phyloP scores from a whole-genome alignment of 2,329 filamentous ascomycete genomes.

The Raffaelea albimanens region DNA sequence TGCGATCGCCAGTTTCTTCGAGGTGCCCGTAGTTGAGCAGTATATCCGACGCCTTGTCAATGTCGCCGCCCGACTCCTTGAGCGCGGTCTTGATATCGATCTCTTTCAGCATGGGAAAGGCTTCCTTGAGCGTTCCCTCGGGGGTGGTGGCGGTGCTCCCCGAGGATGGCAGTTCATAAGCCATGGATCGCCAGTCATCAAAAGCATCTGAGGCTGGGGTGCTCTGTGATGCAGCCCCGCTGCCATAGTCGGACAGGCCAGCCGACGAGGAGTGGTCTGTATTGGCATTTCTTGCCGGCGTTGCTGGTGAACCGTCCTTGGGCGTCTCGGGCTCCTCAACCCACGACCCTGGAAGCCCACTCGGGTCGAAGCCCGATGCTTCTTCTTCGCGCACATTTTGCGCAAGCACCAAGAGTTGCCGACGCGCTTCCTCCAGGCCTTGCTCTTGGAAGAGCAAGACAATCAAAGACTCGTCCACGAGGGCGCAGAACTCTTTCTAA shows the following conservation, averaged over 20 bases:
- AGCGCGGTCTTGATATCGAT: slow-evolving; percentile 59
- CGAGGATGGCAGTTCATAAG: slow-evolving; percentile 39
- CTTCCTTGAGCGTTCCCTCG: slow-evolving; percentile 49
- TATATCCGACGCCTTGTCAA: slow-evolving; percentile 65
- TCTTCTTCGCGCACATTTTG: slow-evolving; percentile 57
- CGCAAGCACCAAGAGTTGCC: slow-evolving; percentile 57
- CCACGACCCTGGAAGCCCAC: slow-evolving; percentile 39
- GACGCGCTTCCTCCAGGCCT: slow-evolving; percentile 44
- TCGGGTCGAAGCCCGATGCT: slow-evolving; percentile 67
- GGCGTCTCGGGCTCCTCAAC: background rate
- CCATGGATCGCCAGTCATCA: slow-evolving; percentile 22
- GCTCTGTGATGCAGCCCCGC: background rate
- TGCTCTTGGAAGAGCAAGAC: slow-evolving; percentile 68
- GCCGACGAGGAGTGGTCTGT: slow-evolving; percentile 5
- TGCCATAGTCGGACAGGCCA: background rate
- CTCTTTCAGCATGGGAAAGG: slow-evolving; percentile 61
- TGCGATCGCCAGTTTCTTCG: slow-evolving; percentile 51
- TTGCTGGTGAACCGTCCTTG: background rate
- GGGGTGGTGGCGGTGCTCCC: background rate
- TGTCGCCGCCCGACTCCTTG: slow-evolving; percentile 56
- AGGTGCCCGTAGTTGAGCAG: slow-evolving; percentile 73
- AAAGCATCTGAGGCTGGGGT: slow-evolving; percentile 9
- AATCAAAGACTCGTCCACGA: slow-evolving; percentile 69
- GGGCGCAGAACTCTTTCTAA: slow-evolving; percentile 62
- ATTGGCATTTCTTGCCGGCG: slow-evolving; percentile 1